Evolutionary conservation across 768 basidiomycete species (phyloP).

Genomic region (Hygrocybe coccinea): DNA sequence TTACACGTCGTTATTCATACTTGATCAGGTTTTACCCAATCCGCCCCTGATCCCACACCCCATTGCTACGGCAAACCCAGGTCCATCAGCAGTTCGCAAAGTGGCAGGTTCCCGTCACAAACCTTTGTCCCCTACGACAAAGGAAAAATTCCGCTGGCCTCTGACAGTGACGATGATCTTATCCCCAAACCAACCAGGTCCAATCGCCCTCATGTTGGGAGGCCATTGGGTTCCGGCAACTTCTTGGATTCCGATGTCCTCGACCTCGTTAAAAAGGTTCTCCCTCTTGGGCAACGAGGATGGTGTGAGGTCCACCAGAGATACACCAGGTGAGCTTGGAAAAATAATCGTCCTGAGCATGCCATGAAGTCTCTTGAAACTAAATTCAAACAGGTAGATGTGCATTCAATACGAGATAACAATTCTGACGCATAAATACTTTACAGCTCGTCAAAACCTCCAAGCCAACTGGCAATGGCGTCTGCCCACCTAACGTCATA

Average conservation of each 20-base stretch:
- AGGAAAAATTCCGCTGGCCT: not conserved
- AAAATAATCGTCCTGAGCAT: conserved; percentile 9
- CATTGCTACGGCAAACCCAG: not conserved
- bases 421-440: not conserved
- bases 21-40: too few relatives aligned
- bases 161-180: not conserved
- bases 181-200: not conserved
- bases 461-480: conserved; percentile 28
- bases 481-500: conserved; percentile 21
- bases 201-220: conserved; percentile 2
- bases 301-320: conserved; percentile 15
- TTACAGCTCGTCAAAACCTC: conserved; percentile 18
- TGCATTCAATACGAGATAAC: not conserved
- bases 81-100: not conserved
- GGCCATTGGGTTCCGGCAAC: conserved; percentile 16
- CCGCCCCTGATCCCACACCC: not conserved
- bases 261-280: conserved; percentile 9
- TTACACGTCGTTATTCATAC: too few relatives aligned
- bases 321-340: conserved; percentile 17
- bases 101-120: not conserved
- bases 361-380: conserved; percentile 19
- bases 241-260: conserved; percentile 18
- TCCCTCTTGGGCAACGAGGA: conserved; percentile 20
- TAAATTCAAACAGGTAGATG: conserved; percentile 18
- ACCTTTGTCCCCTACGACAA: not conserved